Base-by-base conservation (phyloP, 352 stramenopile species). In the Phytophthora foliorum region DNA sequence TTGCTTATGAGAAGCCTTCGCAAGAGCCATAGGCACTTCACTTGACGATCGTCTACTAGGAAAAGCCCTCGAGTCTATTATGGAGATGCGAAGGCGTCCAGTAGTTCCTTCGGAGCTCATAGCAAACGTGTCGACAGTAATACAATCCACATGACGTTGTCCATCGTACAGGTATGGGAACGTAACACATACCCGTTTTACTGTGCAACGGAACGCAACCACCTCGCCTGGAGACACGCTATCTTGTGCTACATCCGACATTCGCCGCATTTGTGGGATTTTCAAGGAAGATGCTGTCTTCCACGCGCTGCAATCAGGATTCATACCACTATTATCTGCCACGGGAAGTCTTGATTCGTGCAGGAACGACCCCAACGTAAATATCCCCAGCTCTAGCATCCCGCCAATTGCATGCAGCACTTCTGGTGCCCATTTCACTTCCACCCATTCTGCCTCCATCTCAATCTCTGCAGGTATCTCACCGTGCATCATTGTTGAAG, bases 361-460 rank as follows among this genome's bases (percentile, higher is more conserved):
- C 29, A 88, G 21, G 5, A 89, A 57, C 5, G 82, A 53, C 6
- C 75, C 58, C 36, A 78, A 29, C 0, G 72, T 63, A 50, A 84
- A 80, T 21, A 92, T 57, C 3, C 77, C 78, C 29, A 95, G 50
- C 38, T 93, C 81, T 3, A 92, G 41, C 38, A 86, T 56, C 1
- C 84, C 86, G 3, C 81, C 88, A 19, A 95, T 82, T 1, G 78
- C 75, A 56, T 93, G 84, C 11, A 95, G 63, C 0, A 81, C 74
- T 31, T 89, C 74, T 6, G 84, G 74, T 4, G 76, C 74, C 82
- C 85, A 95, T 34, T 87, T 87, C 1, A 90, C 67, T 62, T 95
- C 84, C 6, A 94, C 63, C 84, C 86, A 92, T 58, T 95, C 84
- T 27, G 78, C 77, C 41, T 94, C 86, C 80, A 94, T 81, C 56